Evolutionary conservation across 1,284 basidiomycete species (phyloP), one percentile per base, ranked within the genome.

Genomic region (Leccinum pachyderme): DNA sequence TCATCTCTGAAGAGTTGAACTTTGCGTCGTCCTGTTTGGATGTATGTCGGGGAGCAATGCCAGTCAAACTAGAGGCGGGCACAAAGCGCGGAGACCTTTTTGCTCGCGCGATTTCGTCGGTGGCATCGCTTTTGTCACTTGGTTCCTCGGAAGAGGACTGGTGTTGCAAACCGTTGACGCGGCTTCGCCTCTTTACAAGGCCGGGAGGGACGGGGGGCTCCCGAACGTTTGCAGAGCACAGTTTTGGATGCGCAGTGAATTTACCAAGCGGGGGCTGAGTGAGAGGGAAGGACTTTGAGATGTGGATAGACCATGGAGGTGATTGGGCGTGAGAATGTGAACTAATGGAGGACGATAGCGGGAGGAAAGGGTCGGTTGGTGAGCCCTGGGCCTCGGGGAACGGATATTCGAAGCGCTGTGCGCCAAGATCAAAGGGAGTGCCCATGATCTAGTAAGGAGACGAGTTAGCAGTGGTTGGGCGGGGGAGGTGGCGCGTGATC

Each of bases 361-460:
- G 66, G 6, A 59, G 47, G 52, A 62, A 67, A 4, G 62, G 50
- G 53, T 69, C 68, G 18, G 65, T 64, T 22, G 63, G 60, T 6
- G 68, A 61, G 54, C 58, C 60, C 62, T 70, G 67, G 55, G 64
- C 59, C 41, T 63, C 60, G 57, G 69, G 73, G 59, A 72, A 72
- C 1, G 68, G 68, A 46, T 69, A 69, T 52, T 69, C 68, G 58
- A 70, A 69, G 22, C 66, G 68, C 24, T 56, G 69, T 15, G 68
- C 56, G 37, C 70, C 69, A 46, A 70, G 62, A 66, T 72, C 67
- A 51, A 69, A 69, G 7, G 68, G 68, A 0, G 68, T 69, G 46
- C 68, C 60, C 57, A 71, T 66, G 54, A 69, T 72, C 68, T 69
- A 43, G 33, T 39, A 12, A 44, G 37, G 13, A n/a, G n/a, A 35